phyloP scores from a whole-genome alignment of 768 basidiomycete species.

The Boletus rubescentipes region DNA sequence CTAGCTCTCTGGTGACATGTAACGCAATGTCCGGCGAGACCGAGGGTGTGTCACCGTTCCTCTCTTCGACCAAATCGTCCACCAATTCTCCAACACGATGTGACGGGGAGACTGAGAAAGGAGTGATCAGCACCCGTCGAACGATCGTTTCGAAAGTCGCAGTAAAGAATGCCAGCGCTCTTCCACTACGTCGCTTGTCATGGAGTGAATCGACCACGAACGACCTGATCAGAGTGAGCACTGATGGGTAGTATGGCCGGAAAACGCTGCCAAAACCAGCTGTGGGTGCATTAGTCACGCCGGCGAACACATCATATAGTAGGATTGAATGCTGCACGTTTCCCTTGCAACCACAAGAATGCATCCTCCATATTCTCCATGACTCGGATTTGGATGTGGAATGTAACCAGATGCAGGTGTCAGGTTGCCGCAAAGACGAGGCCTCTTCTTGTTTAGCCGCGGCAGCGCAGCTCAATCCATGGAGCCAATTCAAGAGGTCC shows the following conservation, averaged over 20 bases:
- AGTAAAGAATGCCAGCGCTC: conserved; percentile 15
- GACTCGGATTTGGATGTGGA: background rate
- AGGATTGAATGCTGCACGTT: conserved; percentile 5
- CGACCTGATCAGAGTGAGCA: conserved; percentile 3
- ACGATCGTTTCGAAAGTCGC: conserved; percentile 13
- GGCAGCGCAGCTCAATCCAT: conserved; percentile 10
- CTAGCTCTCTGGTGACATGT: conserved; percentile 14
- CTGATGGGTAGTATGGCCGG: background rate
- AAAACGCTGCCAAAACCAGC: conserved; percentile 18
- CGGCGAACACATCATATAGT: background rate
- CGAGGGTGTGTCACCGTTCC: background rate
- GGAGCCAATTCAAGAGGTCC: conserved; percentile 6
- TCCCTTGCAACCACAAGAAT: conserved; percentile 19
- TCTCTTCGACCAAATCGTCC: background rate
- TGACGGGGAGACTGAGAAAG: conserved; percentile 13
- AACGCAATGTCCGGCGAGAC: conserved; percentile 11
- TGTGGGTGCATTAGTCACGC: background rate
- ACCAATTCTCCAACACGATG: background rate
- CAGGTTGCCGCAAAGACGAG: conserved; percentile 2
- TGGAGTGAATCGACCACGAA: conserved; percentile 7
- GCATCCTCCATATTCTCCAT: conserved; percentile 1
- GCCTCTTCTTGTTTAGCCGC: conserved; percentile 18
- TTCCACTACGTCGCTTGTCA: background rate
- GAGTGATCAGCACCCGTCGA: conserved; percentile 12
- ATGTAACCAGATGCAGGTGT: conserved; percentile 14